Conservation (phyloP, 352 stramenopile species). For the Pythium scleroteichum region DNA sequence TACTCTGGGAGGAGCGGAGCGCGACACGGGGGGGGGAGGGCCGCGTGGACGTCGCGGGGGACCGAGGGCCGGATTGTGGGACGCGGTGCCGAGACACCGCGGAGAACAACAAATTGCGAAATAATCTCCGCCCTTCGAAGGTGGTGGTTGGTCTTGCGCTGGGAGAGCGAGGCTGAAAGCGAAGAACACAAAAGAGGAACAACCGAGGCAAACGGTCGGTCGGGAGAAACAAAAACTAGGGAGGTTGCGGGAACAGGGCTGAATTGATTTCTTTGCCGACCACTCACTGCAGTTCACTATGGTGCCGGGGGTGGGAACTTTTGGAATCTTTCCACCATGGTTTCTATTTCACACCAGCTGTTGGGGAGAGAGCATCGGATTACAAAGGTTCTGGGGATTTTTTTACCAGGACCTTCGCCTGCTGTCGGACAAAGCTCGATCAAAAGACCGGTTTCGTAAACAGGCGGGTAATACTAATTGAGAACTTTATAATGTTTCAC, state of each 20-base stretch:
- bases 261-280: constrained; percentile 4
- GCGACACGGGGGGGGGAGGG: not conserved
- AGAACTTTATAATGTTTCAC: constrained; percentile 12
- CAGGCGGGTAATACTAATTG: not conserved
- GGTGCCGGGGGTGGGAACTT: too few relatives aligned
- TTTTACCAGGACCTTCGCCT: too few relatives aligned
- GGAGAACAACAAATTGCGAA: constrained; percentile 13
- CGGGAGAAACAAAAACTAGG: not conserved
- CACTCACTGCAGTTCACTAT: too few relatives aligned
- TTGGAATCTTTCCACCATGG: too few relatives aligned
- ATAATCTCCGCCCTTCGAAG: constrained; percentile 7
- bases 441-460: not conserved
- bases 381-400: constrained; percentile 5
- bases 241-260: not conserved
- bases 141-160: constrained; percentile 7
- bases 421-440: not conserved
- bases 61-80: too few relatives aligned
- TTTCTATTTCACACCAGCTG: too few relatives aligned
- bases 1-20: not conserved
- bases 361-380: constrained; percentile 3
- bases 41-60: too few relatives aligned
- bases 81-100: constrained; percentile 2
- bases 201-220: not conserved
- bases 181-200: too few relatives aligned
- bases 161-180: too few relatives aligned